Conservation (phyloP, 2,329 filamentous ascomycete genomes). For the Nigrospora sphaerica region DNA sequence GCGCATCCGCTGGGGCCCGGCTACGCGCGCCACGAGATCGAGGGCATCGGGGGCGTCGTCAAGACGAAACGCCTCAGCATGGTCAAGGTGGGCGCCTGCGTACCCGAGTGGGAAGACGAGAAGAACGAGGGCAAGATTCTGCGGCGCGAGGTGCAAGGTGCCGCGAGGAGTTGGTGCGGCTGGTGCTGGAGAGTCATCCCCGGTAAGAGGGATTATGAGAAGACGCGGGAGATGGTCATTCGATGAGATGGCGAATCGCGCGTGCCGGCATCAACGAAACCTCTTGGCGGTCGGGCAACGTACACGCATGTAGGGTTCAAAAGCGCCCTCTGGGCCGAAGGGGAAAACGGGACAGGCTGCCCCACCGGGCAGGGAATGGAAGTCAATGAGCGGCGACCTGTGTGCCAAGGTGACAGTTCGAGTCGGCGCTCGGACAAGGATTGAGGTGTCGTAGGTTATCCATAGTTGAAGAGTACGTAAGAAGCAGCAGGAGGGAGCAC, state of each 20-base stretch:
- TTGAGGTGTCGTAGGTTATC: too few relatives aligned
- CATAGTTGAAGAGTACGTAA: too few relatives aligned
- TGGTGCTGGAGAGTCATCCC: slow-evolving; percentile 81
- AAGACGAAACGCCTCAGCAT: slow-evolving; percentile 84
- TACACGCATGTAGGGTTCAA: too few relatives aligned
- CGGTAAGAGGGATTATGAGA: slow-evolving; percentile 34
- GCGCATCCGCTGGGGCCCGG: slow-evolving; percentile 49
- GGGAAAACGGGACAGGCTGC: too few relatives aligned
- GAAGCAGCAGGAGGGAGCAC: too few relatives aligned
- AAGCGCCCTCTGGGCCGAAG: too few relatives aligned
- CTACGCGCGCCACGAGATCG: slow-evolving; percentile 81
- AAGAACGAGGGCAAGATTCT: slow-evolving; percentile 58
- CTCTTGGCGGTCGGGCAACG: too few relatives aligned
- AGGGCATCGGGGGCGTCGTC: slow-evolving; percentile 80
- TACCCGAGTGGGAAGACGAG: slow-evolving; percentile 81
- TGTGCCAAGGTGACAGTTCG: too few relatives aligned
- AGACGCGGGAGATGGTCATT: slow-evolving; percentile 13
- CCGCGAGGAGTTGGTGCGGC: slow-evolving; percentile 76
- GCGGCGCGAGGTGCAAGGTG: slow-evolving; percentile 60
- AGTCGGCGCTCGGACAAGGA: too few relatives aligned
- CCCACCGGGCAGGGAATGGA: too few relatives aligned
- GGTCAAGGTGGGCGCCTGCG: slow-evolving; percentile 73
- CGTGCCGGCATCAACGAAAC: too few relatives aligned
- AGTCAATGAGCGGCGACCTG: too few relatives aligned
- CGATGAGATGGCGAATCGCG: background rate